phyloP scores from a whole-genome alignment of 148 eudicot species.

The Bassia scoparia region DNA sequence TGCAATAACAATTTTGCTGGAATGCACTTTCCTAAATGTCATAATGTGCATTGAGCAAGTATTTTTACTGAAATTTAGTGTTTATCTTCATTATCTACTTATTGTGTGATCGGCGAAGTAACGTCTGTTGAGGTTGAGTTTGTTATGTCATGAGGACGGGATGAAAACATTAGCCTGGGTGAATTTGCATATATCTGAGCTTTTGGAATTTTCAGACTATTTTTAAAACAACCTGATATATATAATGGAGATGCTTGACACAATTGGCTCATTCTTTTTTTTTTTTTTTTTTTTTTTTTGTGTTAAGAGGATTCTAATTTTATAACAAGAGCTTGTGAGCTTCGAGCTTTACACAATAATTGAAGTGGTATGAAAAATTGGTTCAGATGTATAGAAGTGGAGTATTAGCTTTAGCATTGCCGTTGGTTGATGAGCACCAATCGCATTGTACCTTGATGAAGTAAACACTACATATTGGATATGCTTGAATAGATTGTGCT shows the following conservation, averaged over 20 bases:
- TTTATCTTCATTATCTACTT: too few relatives aligned
- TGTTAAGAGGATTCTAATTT: too few relatives aligned
- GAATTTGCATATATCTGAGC: neutral
- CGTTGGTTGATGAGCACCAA: too few relatives aligned
- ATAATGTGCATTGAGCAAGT: neutral
- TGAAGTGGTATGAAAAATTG: neutral
- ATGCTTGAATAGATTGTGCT: too few relatives aligned
- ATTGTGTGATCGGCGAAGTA: slow-evolving; percentile 14
- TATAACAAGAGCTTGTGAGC: neutral
- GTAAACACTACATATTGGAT: too few relatives aligned
- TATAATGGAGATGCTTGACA: neutral
- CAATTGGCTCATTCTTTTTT: too few relatives aligned
- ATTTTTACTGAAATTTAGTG: neutral
- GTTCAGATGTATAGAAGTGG: too few relatives aligned
- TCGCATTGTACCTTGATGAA: too few relatives aligned
- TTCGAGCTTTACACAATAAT: neutral
- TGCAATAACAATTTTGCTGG: neutral
- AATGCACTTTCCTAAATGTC: neutral
- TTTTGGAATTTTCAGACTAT: too few relatives aligned
- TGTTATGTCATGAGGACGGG: slow-evolving; percentile 5
- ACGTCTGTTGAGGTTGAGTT: slow-evolving; percentile 15
- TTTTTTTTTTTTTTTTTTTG: too few relatives aligned
- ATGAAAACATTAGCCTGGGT: neutral
- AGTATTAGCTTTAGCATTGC: too few relatives aligned
- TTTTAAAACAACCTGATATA: neutral